Conservation (phyloP, 2,329 filamentous ascomycete genomes). For the Ophidiomyces ophidiicola region DNA sequence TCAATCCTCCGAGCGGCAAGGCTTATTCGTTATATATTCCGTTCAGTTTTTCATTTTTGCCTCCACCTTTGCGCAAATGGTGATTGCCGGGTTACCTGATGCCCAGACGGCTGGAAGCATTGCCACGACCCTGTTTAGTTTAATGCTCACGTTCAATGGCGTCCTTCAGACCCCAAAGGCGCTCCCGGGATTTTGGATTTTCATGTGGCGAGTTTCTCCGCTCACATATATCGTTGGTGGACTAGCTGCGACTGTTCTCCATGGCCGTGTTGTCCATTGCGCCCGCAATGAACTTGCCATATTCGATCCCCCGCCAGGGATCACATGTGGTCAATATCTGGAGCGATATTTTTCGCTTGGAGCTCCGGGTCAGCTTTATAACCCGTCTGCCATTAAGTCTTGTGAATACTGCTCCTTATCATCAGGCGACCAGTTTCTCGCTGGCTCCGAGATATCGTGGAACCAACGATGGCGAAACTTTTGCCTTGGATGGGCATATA, state of each 20-base stretch:
- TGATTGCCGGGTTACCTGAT: constrained; percentile 62
- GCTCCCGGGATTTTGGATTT: constrained; percentile 67
- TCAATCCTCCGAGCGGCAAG: constrained; percentile 56
- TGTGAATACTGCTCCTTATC: constrained; percentile 41
- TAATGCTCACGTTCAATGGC: constrained; percentile 61
- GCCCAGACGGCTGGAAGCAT: constrained; percentile 66
- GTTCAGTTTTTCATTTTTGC: constrained; percentile 67
- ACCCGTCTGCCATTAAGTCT: constrained; percentile 36
- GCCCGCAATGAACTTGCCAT: constrained; percentile 55
- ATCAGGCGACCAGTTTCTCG: constrained; percentile 32
- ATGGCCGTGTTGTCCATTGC: constrained; percentile 54
- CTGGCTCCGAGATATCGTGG: constrained; percentile 42
- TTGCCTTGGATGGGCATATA: constrained; percentile 49
- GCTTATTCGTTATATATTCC: constrained; percentile 66
- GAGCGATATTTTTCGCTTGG: constrained; percentile 34
- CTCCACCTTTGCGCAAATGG: constrained; percentile 66
- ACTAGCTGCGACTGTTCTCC: constrained; percentile 58
- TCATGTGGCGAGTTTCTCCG: constrained; percentile 71
- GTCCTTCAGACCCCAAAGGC: constrained; percentile 52
- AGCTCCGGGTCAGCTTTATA: constrained; percentile 44
- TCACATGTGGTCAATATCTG: constrained; percentile 52
- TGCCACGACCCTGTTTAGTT: constrained; percentile 60
- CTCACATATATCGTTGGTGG: constrained; percentile 70
- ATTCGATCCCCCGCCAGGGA: constrained; percentile 50
- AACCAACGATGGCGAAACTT: constrained; percentile 56